These are phyloP conservation scores for Rosa chinensis DNA, from an alignment of 306 rosid genomes.

Conservation along the genomic window DNA sequence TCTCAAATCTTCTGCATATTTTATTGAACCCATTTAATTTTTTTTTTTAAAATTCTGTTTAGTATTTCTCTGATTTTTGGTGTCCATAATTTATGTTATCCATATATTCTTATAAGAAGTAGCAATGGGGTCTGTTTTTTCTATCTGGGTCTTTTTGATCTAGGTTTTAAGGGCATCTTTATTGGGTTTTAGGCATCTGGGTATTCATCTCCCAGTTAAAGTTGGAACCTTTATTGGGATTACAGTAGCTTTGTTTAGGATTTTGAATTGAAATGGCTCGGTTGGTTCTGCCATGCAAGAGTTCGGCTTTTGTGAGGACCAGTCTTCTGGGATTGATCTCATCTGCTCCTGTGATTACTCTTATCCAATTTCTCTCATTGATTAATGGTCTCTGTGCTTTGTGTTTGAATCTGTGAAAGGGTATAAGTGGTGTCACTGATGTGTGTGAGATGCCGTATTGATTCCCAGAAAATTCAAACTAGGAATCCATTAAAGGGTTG, in stretches of 20 bases:
- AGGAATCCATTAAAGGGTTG: constrained; percentile 8
- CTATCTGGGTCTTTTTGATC: constrained; percentile 30
- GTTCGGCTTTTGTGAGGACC: constrained; percentile 45
- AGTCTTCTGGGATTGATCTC: constrained; percentile 55
- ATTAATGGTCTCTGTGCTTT: background rate
- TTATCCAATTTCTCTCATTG: constrained; percentile 13
- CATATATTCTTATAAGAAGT: constrained; percentile 31
- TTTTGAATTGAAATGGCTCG: constrained; percentile 48
- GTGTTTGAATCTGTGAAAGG: background rate
- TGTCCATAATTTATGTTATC: constrained; percentile 52
- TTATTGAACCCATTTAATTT: background rate
- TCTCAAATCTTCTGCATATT: background rate
- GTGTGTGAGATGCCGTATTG: background rate
- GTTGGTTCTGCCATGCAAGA: constrained; percentile 51
- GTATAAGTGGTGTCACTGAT: background rate
- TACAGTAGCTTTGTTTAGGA: constrained; percentile 24
- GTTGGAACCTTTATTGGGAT: background rate
- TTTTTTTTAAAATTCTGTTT: background rate
- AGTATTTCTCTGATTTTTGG: constrained; percentile 32
- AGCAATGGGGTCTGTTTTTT: constrained; percentile 19
- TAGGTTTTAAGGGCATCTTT: constrained; percentile 32
- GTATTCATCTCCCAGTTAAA: constrained; percentile 9
- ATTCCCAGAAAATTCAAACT: background rate
- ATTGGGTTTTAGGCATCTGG: constrained; percentile 32
- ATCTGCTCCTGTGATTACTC: constrained; percentile 51